A percentile compares a stretch with the other conserved stretches of the same genome.
These are phyloP conservation scores for Penicillium sp. DNA, from an alignment of 2,329 filamentous ascomycete species.

Conservation along the genomic window DNA sequence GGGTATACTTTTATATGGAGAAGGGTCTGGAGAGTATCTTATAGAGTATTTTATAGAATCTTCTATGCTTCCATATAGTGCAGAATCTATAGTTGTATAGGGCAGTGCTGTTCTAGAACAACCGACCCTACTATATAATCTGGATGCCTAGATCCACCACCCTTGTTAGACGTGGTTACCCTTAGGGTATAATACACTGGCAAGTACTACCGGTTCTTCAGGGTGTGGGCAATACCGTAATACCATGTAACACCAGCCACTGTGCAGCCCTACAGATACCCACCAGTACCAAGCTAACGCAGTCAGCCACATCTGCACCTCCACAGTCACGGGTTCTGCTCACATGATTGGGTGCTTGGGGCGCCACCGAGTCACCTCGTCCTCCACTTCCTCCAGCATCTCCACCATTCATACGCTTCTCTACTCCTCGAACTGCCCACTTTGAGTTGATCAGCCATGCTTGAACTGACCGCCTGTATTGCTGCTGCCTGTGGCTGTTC, in stretches of 20 bases:
- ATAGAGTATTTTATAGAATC: too few species aligned
- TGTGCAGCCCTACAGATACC: slow-evolving; percentile 3
- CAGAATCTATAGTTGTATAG: too few species aligned
- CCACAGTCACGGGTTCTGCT: neutral
- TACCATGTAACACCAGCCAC: slow-evolving; percentile 13
- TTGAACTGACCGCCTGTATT: slow-evolving; percentile 25
- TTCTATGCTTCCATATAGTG: too few species aligned
- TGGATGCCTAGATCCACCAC: neutral
- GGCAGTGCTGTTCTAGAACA: neutral
- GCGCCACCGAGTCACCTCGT: slow-evolving; percentile 14
- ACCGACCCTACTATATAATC: too few species aligned
- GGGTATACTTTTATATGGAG: too few species aligned
- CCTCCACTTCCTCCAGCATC: neutral
- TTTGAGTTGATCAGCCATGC: slow-evolving; percentile 8
- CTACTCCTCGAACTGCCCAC: slow-evolving; percentile 2
- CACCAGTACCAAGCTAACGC: slow-evolving; percentile 22
- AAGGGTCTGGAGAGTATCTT: too few species aligned
- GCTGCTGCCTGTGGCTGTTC: slow-evolving; percentile 26
- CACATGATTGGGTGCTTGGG: slow-evolving; percentile 11
- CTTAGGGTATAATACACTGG: too few species aligned
- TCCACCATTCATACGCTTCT: slow-evolving; percentile 7
- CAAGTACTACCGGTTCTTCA: neutral
- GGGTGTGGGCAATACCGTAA: neutral
- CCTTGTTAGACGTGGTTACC: too few species aligned
- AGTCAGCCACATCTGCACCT: slow-evolving; percentile 23